Evolutionary conservation across 2,329 filamentous ascomycete species (phyloP), one percentile per base, ranked within the genome.

Genomic region (Macroventuria anomochaeta): DNA sequence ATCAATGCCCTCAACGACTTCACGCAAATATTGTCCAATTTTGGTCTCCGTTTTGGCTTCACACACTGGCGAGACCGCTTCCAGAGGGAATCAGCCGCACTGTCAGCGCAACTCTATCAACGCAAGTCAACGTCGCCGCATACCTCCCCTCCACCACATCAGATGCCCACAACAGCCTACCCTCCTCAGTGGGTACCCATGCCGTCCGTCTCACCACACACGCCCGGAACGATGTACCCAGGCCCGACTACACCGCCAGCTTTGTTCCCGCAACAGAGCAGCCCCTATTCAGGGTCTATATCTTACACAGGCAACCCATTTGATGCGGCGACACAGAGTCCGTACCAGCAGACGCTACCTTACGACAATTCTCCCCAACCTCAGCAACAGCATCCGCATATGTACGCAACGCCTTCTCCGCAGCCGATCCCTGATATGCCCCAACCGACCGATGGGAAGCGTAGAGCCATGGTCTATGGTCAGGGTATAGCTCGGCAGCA

Each of bases 11-110:
- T 81, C 64, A 77, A 79, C 57, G 73, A 80, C 57, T 78, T 80
- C 49, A 77, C 74, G 0, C 72, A 76, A 11, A 76, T 79, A 31
- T 70, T 81, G 1, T 76, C 76, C 2, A 68, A 70, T 17, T 79
- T 81, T 39, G 79, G 79, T 13, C 65, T 77, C 17, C 71, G 79
- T 12, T 81, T 80, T 62, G 79, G 79, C 21, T 80, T 79, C 58
- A 78, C 78, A 51, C 78, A 77, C 60, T 81, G 78, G 78, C 78
- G 76, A 15, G 77, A 80, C 46, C 75, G 77, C 13, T 81, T 80
- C 59, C 76, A 79, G 53, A 72, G 70, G 17, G 79, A 80, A 48
- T 77, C 78, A 0, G 69, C 74, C 1, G 53, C 65, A 1, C 70
- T 80, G 32, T 69, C 75, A 2, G 70, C 75, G 8, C 73, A 78